These are phyloP conservation scores for Epichloe festucae DNA, from an alignment of 2,329 filamentous ascomycete species.

Conservation along the genomic window DNA sequence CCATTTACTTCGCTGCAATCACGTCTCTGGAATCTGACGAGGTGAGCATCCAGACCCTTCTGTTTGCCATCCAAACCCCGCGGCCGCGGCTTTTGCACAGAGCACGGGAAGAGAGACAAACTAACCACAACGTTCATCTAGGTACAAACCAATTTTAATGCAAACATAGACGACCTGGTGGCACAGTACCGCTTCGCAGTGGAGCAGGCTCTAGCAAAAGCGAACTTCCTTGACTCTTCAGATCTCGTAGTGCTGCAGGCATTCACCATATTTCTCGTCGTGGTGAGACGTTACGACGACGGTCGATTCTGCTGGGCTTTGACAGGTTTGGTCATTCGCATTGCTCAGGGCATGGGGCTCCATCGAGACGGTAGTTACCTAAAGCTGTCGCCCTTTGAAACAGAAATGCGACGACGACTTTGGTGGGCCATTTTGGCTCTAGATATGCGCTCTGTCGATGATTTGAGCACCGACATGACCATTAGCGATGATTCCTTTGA, in stretches of 20 bases:
- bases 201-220: constrained; percentile 44
- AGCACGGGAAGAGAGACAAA: neutral
- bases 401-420: constrained; percentile 45
- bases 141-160: constrained; percentile 27
- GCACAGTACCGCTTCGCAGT: constrained; percentile 38
- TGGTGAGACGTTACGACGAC: constrained; percentile 33
- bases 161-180: constrained; percentile 30
- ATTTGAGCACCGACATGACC: constrained; percentile 34
- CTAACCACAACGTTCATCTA: constrained; percentile 4
- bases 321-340: constrained; percentile 42
- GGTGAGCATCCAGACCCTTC: constrained; percentile 22
- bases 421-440: constrained; percentile 49
- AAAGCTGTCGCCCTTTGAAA: constrained; percentile 42
- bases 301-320: constrained; percentile 47
- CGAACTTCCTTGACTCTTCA: constrained; percentile 43
- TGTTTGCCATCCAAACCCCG: no score
- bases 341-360: constrained; percentile 47
- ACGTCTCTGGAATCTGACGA: constrained; percentile 48
- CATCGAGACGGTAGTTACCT: constrained; percentile 42
- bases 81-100: neutral
- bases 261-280: constrained; percentile 40
- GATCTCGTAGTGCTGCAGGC: constrained; percentile 46
- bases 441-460: constrained; percentile 42
- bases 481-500: constrained; percentile 31
- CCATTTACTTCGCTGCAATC: constrained; percentile 46